phyloP scores from a whole-genome alignment of 192 early-diverging fungal genomes.

The Coemansia furcata region DNA sequence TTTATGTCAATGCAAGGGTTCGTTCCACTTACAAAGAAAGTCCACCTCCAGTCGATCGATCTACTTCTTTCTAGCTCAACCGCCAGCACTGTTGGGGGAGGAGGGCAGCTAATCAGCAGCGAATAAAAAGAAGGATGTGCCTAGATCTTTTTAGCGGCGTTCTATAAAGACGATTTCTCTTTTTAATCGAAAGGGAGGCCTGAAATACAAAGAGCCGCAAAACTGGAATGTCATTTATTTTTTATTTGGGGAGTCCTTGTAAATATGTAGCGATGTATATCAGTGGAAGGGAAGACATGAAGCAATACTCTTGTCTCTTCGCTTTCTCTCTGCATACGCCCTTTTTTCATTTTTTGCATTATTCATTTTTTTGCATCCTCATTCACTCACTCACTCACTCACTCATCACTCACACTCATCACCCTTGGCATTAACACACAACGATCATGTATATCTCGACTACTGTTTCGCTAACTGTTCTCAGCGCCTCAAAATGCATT shows the following conservation, averaged over 20 bases:
- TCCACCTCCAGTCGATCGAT: neutral
- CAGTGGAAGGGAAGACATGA: neutral
- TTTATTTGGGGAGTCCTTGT: neutral
- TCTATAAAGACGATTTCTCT: neutral
- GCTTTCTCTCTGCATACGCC: neutral
- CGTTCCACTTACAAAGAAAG: neutral
- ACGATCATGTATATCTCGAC: neutral
- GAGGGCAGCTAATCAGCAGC: neutral
- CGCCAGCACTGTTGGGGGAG: neutral
- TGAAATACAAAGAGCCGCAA: neutral
- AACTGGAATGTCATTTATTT: neutral
- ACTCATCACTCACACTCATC: neutral
- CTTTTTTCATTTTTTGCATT: neutral
- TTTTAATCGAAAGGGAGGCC: neutral
- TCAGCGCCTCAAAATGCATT: constrained; percentile 10
- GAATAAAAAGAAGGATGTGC: neutral
- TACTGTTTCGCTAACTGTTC: neutral
- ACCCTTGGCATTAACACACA: neutral
- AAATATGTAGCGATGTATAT: neutral
- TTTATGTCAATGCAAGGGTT: neutral
- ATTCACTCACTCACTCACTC: neutral
- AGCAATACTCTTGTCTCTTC: neutral
- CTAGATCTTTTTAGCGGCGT: neutral
- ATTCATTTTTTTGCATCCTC: constrained; percentile 1
- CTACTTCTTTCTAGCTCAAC: neutral